Conservation (phyloP, 2,329 filamentous ascomycete genomes). For the Diplodia seriata region DNA sequence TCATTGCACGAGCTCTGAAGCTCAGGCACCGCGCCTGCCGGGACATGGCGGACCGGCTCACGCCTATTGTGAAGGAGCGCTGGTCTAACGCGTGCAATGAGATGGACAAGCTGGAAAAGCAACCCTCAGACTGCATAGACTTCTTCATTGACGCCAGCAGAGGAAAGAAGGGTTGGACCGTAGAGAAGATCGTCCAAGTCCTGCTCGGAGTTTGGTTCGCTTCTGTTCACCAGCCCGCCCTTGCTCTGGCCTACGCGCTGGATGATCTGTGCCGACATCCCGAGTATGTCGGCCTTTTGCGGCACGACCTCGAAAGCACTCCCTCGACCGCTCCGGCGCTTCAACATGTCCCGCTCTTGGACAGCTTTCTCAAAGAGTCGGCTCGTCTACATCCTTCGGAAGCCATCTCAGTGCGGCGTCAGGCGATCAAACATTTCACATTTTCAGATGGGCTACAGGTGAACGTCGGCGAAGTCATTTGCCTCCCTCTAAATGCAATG, state of each 20-base stretch:
- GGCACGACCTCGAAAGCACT: slow-evolving; percentile 2
- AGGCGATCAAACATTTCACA: slow-evolving; percentile 21
- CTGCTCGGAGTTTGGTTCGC: slow-evolving; percentile 30
- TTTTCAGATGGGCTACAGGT: background rate
- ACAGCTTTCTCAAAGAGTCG: slow-evolving; percentile 37
- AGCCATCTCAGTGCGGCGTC: slow-evolving; percentile 29
- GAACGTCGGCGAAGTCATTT: background rate
- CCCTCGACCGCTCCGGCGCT: background rate
- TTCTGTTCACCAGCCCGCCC: slow-evolving; percentile 28
- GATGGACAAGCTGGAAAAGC: background rate
- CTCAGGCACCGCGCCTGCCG: background rate
- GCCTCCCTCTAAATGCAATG: slow-evolving; percentile 15
- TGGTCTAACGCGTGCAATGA: too few species aligned
- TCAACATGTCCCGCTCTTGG: slow-evolving; percentile 34
- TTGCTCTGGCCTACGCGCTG: slow-evolving; percentile 14
- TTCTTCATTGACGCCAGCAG: slow-evolving; percentile 31
- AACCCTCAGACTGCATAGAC: slow-evolving; percentile 12
- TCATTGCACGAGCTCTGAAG: background rate
- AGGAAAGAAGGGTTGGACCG: slow-evolving; percentile 12
- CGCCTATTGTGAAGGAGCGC: slow-evolving; percentile 12
- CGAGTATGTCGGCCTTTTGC: background rate
- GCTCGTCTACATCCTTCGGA: slow-evolving; percentile 34
- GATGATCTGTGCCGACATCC: slow-evolving; percentile 24
- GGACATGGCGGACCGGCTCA: slow-evolving; percentile 7
- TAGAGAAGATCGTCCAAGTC: slow-evolving; percentile 24